Base-by-base conservation (phyloP, 2,329 filamentous ascomycete species). In the Cadophora luteo-olivacea region DNA sequence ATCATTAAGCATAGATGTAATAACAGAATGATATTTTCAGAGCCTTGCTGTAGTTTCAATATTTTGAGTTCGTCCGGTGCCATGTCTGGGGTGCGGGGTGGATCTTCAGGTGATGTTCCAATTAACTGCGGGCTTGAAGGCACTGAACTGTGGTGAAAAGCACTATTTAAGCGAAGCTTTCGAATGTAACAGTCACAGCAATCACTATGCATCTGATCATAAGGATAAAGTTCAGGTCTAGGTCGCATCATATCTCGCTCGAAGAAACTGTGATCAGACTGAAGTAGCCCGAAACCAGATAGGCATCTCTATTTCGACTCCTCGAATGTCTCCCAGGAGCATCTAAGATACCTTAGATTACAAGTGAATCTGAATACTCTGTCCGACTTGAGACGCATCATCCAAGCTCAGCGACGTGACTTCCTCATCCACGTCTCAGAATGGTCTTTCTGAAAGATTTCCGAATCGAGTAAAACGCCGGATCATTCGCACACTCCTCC, bases 1-100 rank as follows among this genome's bases (percentile, higher is more conserved):
- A 45, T 45, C 16, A 45, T 25, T 58, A 22, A 4, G 33, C 8
- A 58, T 58, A 58, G 32, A 60, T 60, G 36, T 41, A 60, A 45
- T 3, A 58, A 58, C 14, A 32, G 77, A 82, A 66, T 19, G 3
- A 5, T 2, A 16, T 45, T 19, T 5, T 45, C 41, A 11, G 16
- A 45, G 41, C 11, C 6, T 45, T 19, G 11, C 16, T 45, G 19
- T 14, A 11, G 1, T 45, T 6, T 6, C 41, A 3, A 14, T 19
- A 2, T 3, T 19, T 19, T 45, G 41, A 19, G 11, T 45, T 45
- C 12, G 16, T 45, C 36, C 12, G 36, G 36, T 4, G 8, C 36
- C 36, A 6, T 19, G 12, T 45, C 4, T 14, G 29, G 29, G 29
- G 29, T 29, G 29, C 29, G 5, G 29, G 5, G 29, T 29, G 29